A percentile compares a stretch with the other conserved stretches of the same genome.
phyloP scores from a whole-genome alignment of 345 rosid species.

The Rhizophora mangle region DNA sequence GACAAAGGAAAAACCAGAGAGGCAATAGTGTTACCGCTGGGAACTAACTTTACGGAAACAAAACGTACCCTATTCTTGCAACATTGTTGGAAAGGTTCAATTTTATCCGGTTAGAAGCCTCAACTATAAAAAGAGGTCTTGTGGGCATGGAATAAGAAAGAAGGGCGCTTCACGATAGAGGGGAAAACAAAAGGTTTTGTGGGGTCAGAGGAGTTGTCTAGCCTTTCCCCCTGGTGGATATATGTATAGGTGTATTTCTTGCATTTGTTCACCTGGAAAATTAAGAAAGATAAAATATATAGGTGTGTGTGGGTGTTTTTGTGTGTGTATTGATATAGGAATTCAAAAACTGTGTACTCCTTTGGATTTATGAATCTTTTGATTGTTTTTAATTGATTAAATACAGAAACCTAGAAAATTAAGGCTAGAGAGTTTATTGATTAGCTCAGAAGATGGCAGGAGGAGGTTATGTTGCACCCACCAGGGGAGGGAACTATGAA shows the following conservation, averaged over 20 bases:
- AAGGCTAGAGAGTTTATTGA: background rate
- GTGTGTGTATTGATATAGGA: too few species aligned
- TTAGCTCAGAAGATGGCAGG: conserved; percentile 42
- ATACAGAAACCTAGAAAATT: background rate
- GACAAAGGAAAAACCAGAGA: too few species aligned
- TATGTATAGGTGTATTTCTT: too few species aligned
- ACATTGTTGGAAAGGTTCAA: background rate
- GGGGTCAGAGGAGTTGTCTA: too few species aligned
- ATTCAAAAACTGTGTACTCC: background rate
- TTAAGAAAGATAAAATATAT: too few species aligned
- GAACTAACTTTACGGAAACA: too few species aligned
- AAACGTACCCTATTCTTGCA: background rate
- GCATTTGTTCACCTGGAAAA: too few species aligned
- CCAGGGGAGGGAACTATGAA: conserved; percentile 36
- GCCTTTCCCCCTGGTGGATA: too few species aligned
- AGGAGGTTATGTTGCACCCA: conserved; percentile 42
- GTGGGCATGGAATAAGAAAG: background rate
- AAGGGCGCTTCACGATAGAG: background rate
- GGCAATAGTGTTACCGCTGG: too few species aligned
- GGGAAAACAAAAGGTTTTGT: too few species aligned
- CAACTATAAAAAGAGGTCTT: background rate
- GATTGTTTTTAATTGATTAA: background rate
- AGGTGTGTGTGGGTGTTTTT: too few species aligned
- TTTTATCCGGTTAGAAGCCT: too few species aligned
- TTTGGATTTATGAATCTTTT: background rate